Evolutionary conservation across 2,329 filamentous ascomycete species (phyloP).

Genomic region (Pyricularia sp.): DNA sequence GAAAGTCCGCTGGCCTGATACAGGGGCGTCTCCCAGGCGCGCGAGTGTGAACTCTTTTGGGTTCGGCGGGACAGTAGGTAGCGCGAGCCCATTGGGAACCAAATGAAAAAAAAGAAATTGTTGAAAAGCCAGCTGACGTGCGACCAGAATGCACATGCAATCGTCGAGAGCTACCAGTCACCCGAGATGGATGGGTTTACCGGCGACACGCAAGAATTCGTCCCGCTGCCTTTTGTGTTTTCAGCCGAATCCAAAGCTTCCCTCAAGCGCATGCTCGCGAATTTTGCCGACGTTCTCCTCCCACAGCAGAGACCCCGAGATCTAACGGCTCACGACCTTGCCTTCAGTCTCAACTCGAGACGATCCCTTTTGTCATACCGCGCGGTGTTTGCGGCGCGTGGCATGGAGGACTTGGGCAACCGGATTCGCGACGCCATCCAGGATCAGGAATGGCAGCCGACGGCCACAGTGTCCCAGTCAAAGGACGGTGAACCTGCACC

Average conservation of each 20-base stretch:
- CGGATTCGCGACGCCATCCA: not conserved
- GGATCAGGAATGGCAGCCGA: not conserved
- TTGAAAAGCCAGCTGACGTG: not conserved
- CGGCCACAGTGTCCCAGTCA: not conserved
- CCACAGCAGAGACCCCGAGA: not conserved
- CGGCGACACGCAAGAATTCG: not conserved
- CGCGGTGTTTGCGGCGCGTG: not conserved
- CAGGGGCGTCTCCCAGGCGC: not conserved
- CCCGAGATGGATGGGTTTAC: not conserved
- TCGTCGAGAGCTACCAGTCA: slow-evolving; percentile 4
- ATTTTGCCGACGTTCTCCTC: not conserved
- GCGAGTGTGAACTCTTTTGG: slow-evolving; percentile 14
- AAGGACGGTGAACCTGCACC: not conserved
- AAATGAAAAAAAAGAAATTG: not conserved
- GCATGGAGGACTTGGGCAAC: not conserved
- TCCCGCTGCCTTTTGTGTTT: not conserved
- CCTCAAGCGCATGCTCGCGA: not conserved
- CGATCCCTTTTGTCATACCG: not conserved
- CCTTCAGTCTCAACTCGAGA: not conserved
- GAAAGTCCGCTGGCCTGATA: not conserved
- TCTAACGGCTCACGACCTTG: not conserved
- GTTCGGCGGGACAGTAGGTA: slow-evolving; percentile 12
- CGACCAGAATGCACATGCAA: slow-evolving; percentile 12
- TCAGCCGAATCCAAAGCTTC: not conserved
- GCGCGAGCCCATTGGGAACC: no score